Percentiles rank a stretch among this genome's conserved stretches.
Evolutionary conservation across 2,329 filamentous ascomycete species (phyloP).

Genomic region (Talaromyces sp.): DNA sequence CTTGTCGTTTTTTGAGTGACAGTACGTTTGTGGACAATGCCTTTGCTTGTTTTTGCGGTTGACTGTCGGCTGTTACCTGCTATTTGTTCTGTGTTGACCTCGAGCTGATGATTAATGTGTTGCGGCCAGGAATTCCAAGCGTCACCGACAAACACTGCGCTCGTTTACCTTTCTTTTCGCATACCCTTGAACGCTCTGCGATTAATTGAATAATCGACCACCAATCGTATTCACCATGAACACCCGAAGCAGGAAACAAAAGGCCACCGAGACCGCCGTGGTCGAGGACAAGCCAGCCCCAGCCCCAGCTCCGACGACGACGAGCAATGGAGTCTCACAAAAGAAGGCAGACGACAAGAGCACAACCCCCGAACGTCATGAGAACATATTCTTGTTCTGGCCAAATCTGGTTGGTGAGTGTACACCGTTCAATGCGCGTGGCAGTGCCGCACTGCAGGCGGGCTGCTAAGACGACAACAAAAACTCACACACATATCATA

Average conservation of each 20-base stretch:
- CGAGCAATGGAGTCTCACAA: slow-evolving; percentile 24
- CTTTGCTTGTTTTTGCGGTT: background rate
- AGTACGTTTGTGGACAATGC: background rate
- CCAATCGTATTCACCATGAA: slow-evolving; percentile 23
- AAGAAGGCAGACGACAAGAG: slow-evolving; percentile 30
- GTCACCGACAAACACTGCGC: background rate
- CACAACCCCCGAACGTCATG: slow-evolving; percentile 38
- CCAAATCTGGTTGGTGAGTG: slow-evolving; percentile 74
- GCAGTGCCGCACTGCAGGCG: background rate
- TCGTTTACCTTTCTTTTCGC: background rate
- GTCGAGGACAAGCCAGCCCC: slow-evolving; percentile 25
- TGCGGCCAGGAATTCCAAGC: background rate
- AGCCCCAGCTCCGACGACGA: slow-evolving; percentile 8
- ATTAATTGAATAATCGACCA: background rate
- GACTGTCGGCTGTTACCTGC: background rate
- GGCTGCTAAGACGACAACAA: background rate
- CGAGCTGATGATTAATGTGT: background rate
- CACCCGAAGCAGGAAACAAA: slow-evolving; percentile 36
- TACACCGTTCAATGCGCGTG: background rate
- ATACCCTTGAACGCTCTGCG: background rate
- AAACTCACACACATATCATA: too few species aligned
- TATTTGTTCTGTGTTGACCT: background rate
- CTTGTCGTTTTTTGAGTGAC: background rate
- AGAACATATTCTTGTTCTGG: slow-evolving; percentile 79
- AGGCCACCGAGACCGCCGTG: slow-evolving; percentile 29